Evolutionary conservation across 768 basidiomycete genomes (phyloP).

Genomic region (Suillus clintonianus): DNA sequence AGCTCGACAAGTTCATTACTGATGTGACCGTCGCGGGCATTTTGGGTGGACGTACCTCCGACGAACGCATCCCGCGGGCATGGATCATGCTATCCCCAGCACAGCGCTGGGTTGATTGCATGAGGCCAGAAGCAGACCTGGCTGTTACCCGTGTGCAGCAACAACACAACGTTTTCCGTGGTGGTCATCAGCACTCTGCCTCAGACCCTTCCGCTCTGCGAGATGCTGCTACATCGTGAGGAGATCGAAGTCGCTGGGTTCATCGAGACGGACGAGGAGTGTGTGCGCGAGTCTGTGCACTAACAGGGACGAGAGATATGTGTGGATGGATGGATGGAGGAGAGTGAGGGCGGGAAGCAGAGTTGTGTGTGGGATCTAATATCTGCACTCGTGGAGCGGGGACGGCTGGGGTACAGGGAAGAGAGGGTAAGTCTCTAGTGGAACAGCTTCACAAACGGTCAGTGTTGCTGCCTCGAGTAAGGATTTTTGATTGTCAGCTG

Average conservation of each 20-base stretch:
- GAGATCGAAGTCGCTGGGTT: conserved; percentile 85
- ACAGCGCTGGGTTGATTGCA: too few relatives aligned
- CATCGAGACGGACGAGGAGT: conserved; percentile 82
- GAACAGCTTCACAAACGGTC: too few relatives aligned
- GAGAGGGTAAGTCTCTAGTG: conserved; percentile 78
- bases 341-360: conserved; percentile 88
- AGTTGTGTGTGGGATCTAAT: conserved; percentile 90
- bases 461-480: too few relatives aligned
- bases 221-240: conserved; percentile 69
- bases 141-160: conserved; percentile 78
- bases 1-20: too few relatives aligned
- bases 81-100: too few relatives aligned
- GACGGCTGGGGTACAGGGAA: conserved; percentile 88
- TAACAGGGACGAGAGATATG: conserved; percentile 74
- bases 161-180: conserved; percentile 73
- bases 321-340: conserved; percentile 82
- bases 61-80: too few relatives aligned
- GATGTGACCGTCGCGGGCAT: too few relatives aligned
- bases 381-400: conserved; percentile 80
- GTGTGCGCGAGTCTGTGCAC: conserved; percentile 67
- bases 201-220: conserved; percentile 80
- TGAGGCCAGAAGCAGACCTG: too few relatives aligned
- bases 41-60: too few relatives aligned
- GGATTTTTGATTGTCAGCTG: too few relatives aligned
- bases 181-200: conserved; percentile 78